Base-by-base conservation (phyloP, 768 basidiomycete species). In the Exsudoporus frostii region DNA sequence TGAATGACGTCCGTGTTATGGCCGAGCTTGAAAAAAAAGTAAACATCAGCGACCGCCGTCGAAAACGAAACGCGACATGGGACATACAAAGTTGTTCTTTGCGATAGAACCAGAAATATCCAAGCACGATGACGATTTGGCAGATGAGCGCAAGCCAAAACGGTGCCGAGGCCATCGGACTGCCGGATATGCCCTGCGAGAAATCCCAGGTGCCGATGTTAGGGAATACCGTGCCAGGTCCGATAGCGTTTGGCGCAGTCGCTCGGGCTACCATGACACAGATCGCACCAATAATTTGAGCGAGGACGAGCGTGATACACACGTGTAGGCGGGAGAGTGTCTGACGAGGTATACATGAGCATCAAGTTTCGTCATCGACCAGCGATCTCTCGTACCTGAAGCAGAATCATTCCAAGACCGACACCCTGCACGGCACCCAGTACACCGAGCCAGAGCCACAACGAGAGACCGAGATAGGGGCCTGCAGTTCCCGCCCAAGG, bases 71-170 rank as follows among this genome's bases (percentile, higher is more conserved):
- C 3, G 20, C 2, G 14, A 52, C 11, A 10, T 7, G 24, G 9
- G 2, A 45, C 88, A 48, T 67, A 89, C 88, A 71, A 55, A 96
- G 81, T 69, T 96, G 93, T 72, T 96, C 93, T 74, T 92, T 93
- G 70, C 93, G 85, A 73, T 95, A 96, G 82, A 96, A 95, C 90
- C 90, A 90, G 77, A 94, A 93, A 75, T 96, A 96, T 20, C 93
- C 93, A 55, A 86, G 71, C 53, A 95, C 91, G 65, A 96, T 92
- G 59, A 93, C 70, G 49, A 96, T 65, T 67, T 92, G 90, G 67
- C 84, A 89, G 7, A 83, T 61, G 50, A 90, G 74, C 42, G 90
- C 91, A 46, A 94, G 71, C 93, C 93, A 96, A 78, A 96, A 96
- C 41, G 89, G 79, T 50, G 90, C 85, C 15, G 81, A 76, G 19